Conservation (phyloP, 75 land plant species). For the Pinus taeda region DNA sequence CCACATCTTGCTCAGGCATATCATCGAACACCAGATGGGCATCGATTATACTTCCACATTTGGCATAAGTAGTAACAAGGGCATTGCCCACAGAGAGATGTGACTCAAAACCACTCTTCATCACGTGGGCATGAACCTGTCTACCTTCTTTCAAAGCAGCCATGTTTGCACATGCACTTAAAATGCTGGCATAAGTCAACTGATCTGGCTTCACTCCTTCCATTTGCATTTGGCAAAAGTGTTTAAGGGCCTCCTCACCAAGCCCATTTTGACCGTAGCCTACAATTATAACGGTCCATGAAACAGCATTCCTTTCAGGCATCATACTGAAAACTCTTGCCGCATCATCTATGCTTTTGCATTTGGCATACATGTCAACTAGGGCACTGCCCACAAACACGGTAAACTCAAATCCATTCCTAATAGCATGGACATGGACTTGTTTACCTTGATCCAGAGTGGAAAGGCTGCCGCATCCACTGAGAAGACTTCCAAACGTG, state of each 20-base stretch:
- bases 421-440: constrained; percentile 34
- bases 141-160: constrained; percentile 10
- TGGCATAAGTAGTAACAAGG: constrained; percentile 22
- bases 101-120: constrained; percentile 10
- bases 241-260: constrained; percentile 36
- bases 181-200: constrained; percentile 54
- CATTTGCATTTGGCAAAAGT: constrained; percentile 35
- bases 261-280: constrained; percentile 50
- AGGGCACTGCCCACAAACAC: constrained; percentile 58
- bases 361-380: constrained; percentile 58
- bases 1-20: constrained; percentile 9
- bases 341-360: constrained; percentile 53
- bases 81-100: constrained; percentile 19
- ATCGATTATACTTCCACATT: constrained; percentile 16
- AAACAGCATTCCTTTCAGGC: constrained; percentile 21
- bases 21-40: constrained; percentile 14
- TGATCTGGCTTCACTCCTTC: constrained; percentile 28
- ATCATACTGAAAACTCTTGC: constrained; percentile 28
- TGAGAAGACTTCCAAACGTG: constrained; percentile 38
- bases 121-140: constrained; percentile 13
- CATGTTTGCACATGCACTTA: constrained; percentile 44
- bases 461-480: constrained; percentile 33
- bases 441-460: constrained; percentile 34
- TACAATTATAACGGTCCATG: constrained; percentile 62
- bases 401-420: constrained; percentile 26